Base-by-base conservation (phyloP, 495 filamentous ascomycete species). In the Hypoxylon cercidicola region DNA sequence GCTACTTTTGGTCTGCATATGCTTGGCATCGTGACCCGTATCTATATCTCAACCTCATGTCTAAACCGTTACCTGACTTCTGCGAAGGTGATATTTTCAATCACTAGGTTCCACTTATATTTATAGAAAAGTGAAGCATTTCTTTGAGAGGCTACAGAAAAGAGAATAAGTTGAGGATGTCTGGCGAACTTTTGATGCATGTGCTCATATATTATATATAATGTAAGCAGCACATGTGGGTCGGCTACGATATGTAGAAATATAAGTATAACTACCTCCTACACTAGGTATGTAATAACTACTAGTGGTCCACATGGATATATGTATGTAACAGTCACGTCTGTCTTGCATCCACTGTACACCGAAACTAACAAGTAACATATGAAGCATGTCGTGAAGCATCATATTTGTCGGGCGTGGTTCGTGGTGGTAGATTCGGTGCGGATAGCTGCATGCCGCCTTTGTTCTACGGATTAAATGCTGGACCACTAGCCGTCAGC, bases 11-110 rank as follows among this genome's bases (percentile, higher is more conserved):
- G 48, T 20, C 49, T 60, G 54, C 59, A 58, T 59, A 13, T 50
- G 35, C 64, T 68, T 68, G 64, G 64, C 64, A 53, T 62, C 48
- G 54, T 56, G 54, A 59, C 58, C 50, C 41, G 59, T 50, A 53
- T 54, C 49, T 43, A 63, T 50, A 57, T 23, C 34, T 18, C 32
- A 20, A 21, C 16, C 45, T 44, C 30, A 48, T 18, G 12, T 46
- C 34, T 39, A 49, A 28, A 41, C 53, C 30, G 4, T 37, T 41
- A 48, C 13, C 15, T 60, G 53, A n/a, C 37, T 55, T 49, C n/a
- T 37, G 21, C 30, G 13, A 19, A 39, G 21, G 18, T 50, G 19
- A 11, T 49, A 32, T 23, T 23, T 8, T 23, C 7, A 4, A 11
- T 3, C 2, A 3, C 10, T 1, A 10, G 3, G 19, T 45, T 15